Base-by-base conservation (phyloP, 257 asterid genomes). In the Jacaranda mimosifolia region DNA sequence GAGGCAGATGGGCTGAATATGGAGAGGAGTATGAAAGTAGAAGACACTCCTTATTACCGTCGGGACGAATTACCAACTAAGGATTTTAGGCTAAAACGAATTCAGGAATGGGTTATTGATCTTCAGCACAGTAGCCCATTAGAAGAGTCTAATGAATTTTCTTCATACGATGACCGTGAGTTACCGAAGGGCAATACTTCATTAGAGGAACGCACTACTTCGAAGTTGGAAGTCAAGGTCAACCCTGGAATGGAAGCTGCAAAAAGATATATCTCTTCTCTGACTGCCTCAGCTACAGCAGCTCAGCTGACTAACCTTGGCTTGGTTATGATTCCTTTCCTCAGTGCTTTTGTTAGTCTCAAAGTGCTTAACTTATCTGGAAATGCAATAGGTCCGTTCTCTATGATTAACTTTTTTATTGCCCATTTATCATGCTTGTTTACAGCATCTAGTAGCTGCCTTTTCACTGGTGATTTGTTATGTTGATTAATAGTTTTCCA, bases 301-400 rank as follows among this genome's bases (percentile, higher is more conserved):
- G 98, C 97, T 78, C 98, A 93, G 85, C 85, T 96, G 77, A 85
- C 86, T 71, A 93, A 93, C 84, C 97, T 89, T 82, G 97, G 98
- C 42, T 89, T 96, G 90, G 89, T 80, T 66, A 89, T 88, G 77
- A 91, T 96, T 68, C 99, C 99, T 3, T 91, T 91, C 83, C 87
- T 96, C 68, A 91, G 96, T 81, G 93, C 94, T 65, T 91, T 91
- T 85, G 76, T 82, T 43, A 90, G 95, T 87, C 92, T 96, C 72
- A 91, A 86, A 82, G 87, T 95, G 76, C 93, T 96, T 70, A 92
- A 93, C 85, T 83, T 96, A 83, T 91, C 99, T 56, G 98, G 98
- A 70, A 95, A 95, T 81, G 79, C 94, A 63, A 91, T 95, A 87
- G 98, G 99, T 95, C 42, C 78, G 87, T 26, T 76, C 79, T 75